Conservation (phyloP, 2,329 filamentous ascomycete genomes). For the Colletotrichum sp. region DNA sequence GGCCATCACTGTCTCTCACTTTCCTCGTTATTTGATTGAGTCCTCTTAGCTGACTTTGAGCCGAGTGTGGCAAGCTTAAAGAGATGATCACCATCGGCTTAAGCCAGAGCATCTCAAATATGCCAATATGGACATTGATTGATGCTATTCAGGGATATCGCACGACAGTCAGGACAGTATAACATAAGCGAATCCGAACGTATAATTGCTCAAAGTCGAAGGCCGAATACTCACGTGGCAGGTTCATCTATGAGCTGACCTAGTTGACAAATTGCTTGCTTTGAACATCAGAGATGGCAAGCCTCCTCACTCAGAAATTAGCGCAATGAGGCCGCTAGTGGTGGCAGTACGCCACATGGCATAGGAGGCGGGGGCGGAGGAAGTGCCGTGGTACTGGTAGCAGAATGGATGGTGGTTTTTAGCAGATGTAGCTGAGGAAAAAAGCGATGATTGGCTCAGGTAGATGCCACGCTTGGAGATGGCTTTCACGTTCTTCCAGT, state of each 20-base stretch:
- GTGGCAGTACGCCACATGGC: neutral
- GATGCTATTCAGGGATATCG: no score
- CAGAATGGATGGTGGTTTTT: neutral
- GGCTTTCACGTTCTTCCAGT: neutral
- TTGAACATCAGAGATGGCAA: neutral
- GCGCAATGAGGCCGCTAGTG: neutral
- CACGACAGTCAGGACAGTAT: neutral
- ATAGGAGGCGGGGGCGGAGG: neutral
- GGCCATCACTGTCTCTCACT: no score
- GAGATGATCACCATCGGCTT: no score
- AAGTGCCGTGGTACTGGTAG: neutral
- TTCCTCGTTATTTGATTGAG: no score
- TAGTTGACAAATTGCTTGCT: neutral
- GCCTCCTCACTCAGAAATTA: neutral
- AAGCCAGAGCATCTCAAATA: no score
- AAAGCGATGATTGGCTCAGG: neutral
- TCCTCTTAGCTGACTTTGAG: no score
- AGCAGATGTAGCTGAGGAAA: neutral
- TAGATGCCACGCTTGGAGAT: neutral
- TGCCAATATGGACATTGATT: no score
- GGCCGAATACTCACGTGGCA: neutral
- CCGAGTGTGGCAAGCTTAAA: no score
- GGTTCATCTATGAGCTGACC: neutral
- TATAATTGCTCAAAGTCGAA: neutral
- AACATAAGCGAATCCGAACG: neutral